A percentile compares a stretch with the other conserved stretches of the same genome.
Conservation (phyloP, 805 yeast genomes). For the Nakazawaea sp. region DNA sequence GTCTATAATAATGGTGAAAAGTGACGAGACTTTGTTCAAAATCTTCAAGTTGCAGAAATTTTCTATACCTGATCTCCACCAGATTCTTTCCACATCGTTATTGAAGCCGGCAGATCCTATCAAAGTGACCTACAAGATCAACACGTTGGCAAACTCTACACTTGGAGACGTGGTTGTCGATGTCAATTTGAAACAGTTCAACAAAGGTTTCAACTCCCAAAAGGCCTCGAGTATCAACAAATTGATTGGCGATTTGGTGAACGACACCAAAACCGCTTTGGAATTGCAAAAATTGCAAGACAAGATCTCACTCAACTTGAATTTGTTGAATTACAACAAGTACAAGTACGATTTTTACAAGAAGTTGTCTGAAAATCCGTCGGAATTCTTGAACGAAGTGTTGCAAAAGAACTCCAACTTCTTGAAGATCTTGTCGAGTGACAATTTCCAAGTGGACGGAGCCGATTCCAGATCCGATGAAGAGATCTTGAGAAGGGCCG, state of each 20-base stretch:
- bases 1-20: constrained; percentile 22
- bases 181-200: constrained; percentile 45
- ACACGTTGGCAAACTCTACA: constrained; percentile 71
- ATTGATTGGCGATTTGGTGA: constrained; percentile 35
- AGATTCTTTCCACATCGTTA: constrained; percentile 59
- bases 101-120: constrained; percentile 77
- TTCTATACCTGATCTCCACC: constrained; percentile 67
- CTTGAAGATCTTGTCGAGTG: constrained; percentile 80
- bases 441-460: constrained; percentile 31
- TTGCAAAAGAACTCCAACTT: constrained; percentile 77
- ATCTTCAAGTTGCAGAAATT: constrained; percentile 46
- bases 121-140: constrained; percentile 63
- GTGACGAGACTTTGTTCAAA: constrained; percentile 38
- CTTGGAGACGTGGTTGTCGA: constrained; percentile 79
- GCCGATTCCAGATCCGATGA: constrained; percentile 46
- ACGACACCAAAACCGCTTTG: constrained; percentile 33
- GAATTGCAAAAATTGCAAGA: constrained; percentile 29
- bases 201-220: constrained; percentile 29
- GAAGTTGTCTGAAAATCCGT: constrained; percentile 71
- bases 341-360: constrained; percentile 75
- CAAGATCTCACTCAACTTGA: constrained; percentile 38
- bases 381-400: constrained; percentile 65
- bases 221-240: constrained; percentile 32
- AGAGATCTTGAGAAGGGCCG: constrained; percentile 79
- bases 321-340: constrained; percentile 45